phyloP scores from a whole-genome alignment of 2,329 filamentous ascomycete genomes.

The Botrytis sinoallii region DNA sequence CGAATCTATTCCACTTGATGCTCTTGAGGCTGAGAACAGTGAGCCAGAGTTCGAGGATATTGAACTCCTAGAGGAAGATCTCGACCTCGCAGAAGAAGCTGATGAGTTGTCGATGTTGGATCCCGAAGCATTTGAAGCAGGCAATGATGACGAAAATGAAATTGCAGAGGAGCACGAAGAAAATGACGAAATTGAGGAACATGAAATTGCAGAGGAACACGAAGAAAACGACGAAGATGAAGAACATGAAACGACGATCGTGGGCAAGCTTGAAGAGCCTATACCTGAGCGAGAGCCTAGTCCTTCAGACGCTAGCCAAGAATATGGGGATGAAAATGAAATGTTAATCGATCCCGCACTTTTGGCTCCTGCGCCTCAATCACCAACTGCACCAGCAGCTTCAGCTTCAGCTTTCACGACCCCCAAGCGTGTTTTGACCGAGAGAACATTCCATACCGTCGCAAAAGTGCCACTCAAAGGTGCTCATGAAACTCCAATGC shows the following conservation, averaged over 20 bases:
- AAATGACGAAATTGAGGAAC: neutral
- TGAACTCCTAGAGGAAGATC: slow-evolving; percentile 53
- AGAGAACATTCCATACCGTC: slow-evolving; percentile 63
- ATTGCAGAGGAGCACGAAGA: neutral
- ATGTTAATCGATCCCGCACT: slow-evolving; percentile 53
- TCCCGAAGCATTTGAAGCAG: slow-evolving; percentile 32
- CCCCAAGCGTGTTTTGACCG: slow-evolving; percentile 32
- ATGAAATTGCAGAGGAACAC: neutral
- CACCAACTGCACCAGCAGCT: slow-evolving; percentile 10
- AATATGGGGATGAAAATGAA: slow-evolving; percentile 65
- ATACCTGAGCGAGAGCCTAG: slow-evolving; percentile 42
- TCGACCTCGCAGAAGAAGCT: slow-evolving; percentile 56
- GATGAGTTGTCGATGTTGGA: slow-evolving; percentile 58
- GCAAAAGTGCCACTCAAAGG: slow-evolving; percentile 76
- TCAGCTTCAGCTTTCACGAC: slow-evolving; percentile 27
- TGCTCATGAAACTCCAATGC: slow-evolving; percentile 46
- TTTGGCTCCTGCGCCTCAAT: slow-evolving; percentile 27
- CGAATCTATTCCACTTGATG: slow-evolving; percentile 34
- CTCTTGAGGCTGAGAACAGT: slow-evolving; percentile 23
- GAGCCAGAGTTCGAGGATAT: slow-evolving; percentile 45
- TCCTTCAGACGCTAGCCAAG: slow-evolving; percentile 60
- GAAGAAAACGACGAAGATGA: neutral
- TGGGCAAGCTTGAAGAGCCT: neutral
- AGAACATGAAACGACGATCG: slow-evolving; percentile 8
- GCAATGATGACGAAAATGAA: slow-evolving; percentile 9